These are phyloP conservation scores for Camellia japonica DNA, from an alignment of 148 eudicot genomes.

Conservation along the genomic window DNA sequence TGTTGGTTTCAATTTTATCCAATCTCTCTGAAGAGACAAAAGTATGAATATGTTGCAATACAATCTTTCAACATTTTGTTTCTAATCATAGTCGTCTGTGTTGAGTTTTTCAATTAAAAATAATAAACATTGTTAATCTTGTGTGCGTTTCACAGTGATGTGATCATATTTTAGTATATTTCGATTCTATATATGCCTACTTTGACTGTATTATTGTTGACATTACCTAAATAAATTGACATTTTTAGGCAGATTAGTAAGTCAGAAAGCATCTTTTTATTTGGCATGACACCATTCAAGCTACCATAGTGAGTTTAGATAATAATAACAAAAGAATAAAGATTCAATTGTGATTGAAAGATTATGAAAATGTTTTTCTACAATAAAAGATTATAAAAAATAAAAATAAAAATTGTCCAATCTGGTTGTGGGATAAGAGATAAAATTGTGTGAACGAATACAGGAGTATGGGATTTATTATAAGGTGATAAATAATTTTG, in stretches of 20 bases:
- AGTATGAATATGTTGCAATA: too few species aligned
- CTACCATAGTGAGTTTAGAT: background rate
- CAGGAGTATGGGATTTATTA: too few species aligned
- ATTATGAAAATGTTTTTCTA: too few species aligned
- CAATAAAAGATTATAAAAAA: background rate
- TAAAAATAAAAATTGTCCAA: background rate
- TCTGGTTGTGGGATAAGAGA: too few species aligned
- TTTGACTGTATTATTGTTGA: conserved; percentile 9
- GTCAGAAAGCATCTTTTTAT: background rate
- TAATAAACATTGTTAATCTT: background rate
- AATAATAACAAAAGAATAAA: background rate
- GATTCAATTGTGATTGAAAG: background rate
- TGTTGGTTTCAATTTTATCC: background rate
- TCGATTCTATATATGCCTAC: background rate
- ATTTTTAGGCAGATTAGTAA: background rate
- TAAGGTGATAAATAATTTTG: too few species aligned
- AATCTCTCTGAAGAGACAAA: too few species aligned
- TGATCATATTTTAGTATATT: background rate
- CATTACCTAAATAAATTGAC: background rate
- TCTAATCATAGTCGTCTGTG: background rate
- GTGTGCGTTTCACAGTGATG: background rate
- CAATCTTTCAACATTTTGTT: too few species aligned
- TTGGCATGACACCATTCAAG: background rate
- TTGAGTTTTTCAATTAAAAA: background rate
- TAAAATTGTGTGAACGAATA: too few species aligned